A percentile compares a stretch with the other conserved stretches of the same genome.
These are phyloP conservation scores for Picochlorum sp. DNA, from an alignment of 139 green algal species.

Conservation along the genomic window DNA sequence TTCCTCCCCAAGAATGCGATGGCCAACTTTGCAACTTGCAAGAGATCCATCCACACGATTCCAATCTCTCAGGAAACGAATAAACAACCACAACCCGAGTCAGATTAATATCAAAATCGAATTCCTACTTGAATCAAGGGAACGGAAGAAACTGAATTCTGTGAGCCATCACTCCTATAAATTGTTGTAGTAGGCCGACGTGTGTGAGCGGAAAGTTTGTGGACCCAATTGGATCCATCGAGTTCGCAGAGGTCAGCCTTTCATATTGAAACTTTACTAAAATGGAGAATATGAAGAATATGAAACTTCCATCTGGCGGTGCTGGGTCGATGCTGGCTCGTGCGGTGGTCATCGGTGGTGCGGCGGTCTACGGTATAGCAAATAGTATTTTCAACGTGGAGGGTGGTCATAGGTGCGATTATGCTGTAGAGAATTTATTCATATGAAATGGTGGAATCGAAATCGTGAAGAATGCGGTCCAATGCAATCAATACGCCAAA, in stretches of 20 bases:
- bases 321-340: conserved; percentile 10
- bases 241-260: no score
- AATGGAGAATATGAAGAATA: conserved; percentile 27
- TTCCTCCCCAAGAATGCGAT: no score
- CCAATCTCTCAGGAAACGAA: no score
- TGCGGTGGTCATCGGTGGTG: conserved; percentile 29
- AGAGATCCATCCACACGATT: no score
- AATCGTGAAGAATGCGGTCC: background rate
- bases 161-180: background rate
- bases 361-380: conserved; percentile 49
- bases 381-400: conserved; percentile 98
- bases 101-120: no score
- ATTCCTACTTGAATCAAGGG: no score
- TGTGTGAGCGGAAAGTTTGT: background rate
- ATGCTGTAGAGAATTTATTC: no score
- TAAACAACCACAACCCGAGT: no score
- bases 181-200: background rate
- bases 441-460: background rate
- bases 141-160: no score
- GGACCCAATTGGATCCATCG: no score
- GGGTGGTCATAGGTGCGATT: conserved; percentile 72
- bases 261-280: background rate
- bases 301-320: conserved; percentile 12
- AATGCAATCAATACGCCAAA: no score
- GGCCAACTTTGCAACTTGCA: no score